Percentiles rank a stretch among this genome's conserved stretches.
Conservation (phyloP, 2,329 filamentous ascomycete species). For the Blastomyces parvus region DNA sequence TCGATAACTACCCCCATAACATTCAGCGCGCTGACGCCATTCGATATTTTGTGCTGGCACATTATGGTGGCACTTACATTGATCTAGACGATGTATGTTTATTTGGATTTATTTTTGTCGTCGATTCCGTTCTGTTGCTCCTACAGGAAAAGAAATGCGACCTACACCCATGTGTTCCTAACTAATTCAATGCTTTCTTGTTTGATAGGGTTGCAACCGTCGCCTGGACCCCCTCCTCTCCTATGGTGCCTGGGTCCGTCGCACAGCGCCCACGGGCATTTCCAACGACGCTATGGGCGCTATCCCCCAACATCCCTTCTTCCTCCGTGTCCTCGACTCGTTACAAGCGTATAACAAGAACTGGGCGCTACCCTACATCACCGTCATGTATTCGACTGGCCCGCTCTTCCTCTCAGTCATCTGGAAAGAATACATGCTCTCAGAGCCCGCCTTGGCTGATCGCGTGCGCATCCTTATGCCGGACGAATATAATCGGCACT, state of each 20-base stretch:
- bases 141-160: background rate
- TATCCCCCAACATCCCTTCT: conserved; percentile 63
- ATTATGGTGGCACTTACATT: conserved; percentile 73
- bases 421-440: conserved; percentile 62
- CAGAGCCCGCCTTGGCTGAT: conserved; percentile 34
- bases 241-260: conserved; percentile 61
- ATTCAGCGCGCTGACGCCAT: conserved; percentile 72
- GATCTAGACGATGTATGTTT: conserved; percentile 59
- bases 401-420: conserved; percentile 67
- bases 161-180: background rate
- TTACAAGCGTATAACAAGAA: conserved; percentile 58
- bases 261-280: conserved; percentile 66
- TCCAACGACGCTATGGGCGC: conserved; percentile 74
- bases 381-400: conserved; percentile 69
- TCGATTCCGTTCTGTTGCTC: background rate
- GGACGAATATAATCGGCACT: conserved; percentile 57
- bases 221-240: conserved; percentile 57
- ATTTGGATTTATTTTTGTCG: background rate
- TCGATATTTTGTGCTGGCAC: conserved; percentile 66
- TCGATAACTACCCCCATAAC: conserved; percentile 61
- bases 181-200: conserved; percentile 1
- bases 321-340: conserved; percentile 57
- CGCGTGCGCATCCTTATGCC: conserved; percentile 59
- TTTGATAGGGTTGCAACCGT: conserved; percentile 54
- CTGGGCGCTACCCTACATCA: conserved; percentile 64